Base-by-base conservation (phyloP, 345 rosid genomes). In the Salix koriyanagi region DNA sequence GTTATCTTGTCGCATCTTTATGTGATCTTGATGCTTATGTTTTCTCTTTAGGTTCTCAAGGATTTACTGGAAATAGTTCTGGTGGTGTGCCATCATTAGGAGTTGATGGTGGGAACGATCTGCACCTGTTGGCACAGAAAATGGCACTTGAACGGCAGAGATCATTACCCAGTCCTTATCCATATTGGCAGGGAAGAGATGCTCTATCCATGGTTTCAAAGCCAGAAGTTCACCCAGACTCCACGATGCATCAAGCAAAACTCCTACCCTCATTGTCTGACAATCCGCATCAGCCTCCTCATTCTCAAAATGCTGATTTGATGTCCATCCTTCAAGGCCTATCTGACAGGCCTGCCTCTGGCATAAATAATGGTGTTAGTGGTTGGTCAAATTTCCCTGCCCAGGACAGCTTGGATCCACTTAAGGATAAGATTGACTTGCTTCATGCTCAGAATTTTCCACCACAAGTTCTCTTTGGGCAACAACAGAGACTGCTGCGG, bases 141-240 rank as follows among this genome's bases (percentile, higher is more conserved):
- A 68, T 91, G 85, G 82, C 90, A 37, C 91, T 93, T 69, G 99
- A 93, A 70, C 87, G 83, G 69, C 99, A 93, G 86, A 88, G 89
- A 81, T 81, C 94, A 56, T 67, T 87, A 60, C 81, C 91, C 6
- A 85, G 80, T 84, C 79, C 85, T n/a, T 86, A 84, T 81, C 77
- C 89, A 19, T 86, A 82, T 81, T 89, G 95, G 92, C 87, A 87
- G 2, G 96, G 92, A 68, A 85, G 91, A 79, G 99, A 96, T 83
- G 84, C 87, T 76, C 80, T 87, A 70, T 61, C 91, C 50, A 58
- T 88, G 75, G 87, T 85, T 78, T 82, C 96, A 70, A 88, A 87
- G 76, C 69, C 95, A 34, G 96, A 90, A 75, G 79, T 85, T 78
- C 78, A 87, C 65, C 83, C 88, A 28, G 91, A 84, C 30, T 60